These are phyloP conservation scores for Lippia alba DNA, from an alignment of 305 asterid genomes.

Conservation along the genomic window DNA sequence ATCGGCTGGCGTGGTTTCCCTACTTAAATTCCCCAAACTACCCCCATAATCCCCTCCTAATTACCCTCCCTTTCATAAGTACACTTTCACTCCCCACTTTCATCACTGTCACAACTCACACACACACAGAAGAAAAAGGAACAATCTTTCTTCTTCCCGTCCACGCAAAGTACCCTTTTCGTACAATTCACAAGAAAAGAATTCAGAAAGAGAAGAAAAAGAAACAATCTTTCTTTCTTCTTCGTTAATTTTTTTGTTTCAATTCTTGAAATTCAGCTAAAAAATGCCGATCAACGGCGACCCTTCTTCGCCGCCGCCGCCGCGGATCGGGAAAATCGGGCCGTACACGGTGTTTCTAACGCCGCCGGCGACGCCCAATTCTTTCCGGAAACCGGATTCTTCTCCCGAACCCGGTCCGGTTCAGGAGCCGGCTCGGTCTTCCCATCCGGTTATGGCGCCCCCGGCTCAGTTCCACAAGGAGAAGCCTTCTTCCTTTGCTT, in stretches of 20 bases:
- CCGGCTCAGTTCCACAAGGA: slow-evolving; percentile 43
- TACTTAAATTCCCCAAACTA: too few relatives aligned
- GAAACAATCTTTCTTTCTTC: too few relatives aligned
- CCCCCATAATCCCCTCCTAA: too few relatives aligned
- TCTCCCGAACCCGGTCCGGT: slow-evolving; percentile 36
- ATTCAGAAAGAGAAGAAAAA: too few relatives aligned
- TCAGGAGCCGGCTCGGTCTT: slow-evolving; percentile 37
- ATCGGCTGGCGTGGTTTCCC: too few relatives aligned
- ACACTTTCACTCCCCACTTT: too few relatives aligned
- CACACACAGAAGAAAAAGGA: too few relatives aligned
- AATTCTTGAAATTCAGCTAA: background rate
- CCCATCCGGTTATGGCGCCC: slow-evolving; percentile 51
- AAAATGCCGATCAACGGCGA: slow-evolving; percentile 55
- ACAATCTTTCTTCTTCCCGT: too few relatives aligned
- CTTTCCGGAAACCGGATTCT: slow-evolving; percentile 38
- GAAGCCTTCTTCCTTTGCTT: slow-evolving; percentile 38
- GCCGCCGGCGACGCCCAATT: slow-evolving; percentile 60
- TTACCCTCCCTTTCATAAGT: too few relatives aligned
- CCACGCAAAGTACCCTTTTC: too few relatives aligned
- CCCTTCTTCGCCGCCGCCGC: slow-evolving; percentile 63
- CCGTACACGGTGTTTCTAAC: slow-evolving; percentile 83
- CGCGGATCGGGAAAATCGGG: slow-evolving; percentile 83
- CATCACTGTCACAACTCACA: too few relatives aligned
- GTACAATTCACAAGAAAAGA: too few relatives aligned
- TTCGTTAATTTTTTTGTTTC: slow-evolving; percentile 1